Evolutionary conservation across 495 filamentous ascomycete genomes (phyloP).

Genomic region (Lichenothelia convexa): DNA sequence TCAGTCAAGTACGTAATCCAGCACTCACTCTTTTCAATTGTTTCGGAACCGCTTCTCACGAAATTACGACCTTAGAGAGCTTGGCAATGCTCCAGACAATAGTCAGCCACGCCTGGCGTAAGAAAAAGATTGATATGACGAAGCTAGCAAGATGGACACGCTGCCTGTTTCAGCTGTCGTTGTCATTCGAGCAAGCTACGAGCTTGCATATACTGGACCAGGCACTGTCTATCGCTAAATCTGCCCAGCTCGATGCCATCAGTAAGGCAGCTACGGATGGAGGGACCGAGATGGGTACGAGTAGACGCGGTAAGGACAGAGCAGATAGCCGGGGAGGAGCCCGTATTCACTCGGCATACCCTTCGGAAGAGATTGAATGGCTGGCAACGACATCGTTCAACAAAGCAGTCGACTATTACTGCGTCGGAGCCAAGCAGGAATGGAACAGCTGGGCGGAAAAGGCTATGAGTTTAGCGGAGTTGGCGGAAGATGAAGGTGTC

Average conservation of each 20-base stretch:
- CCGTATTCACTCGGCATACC: conserved; percentile 33
- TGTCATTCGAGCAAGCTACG: conserved; percentile 21
- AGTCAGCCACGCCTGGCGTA: conserved; percentile 40
- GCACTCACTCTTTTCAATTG: too few relatives aligned
- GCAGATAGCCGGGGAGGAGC: conserved; percentile 34
- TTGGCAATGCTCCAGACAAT: conserved; percentile 28
- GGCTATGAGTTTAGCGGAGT: conserved; percentile 43
- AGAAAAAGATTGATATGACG: conserved; percentile 29
- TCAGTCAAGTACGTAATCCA: too few relatives aligned
- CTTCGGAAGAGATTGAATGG: conserved; percentile 57
- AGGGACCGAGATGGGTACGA: conserved; percentile 1
- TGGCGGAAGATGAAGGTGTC: conserved; percentile 29
- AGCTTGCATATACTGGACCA: conserved; percentile 19
- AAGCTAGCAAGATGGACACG: conserved; percentile 54
- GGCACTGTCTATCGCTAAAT: conserved; percentile 13
- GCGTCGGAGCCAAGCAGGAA: conserved; percentile 31
- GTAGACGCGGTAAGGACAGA: too few relatives aligned
- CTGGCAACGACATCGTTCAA: conserved; percentile 61
- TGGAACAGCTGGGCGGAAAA: conserved; percentile 47
- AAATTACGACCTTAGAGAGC: too few relatives aligned
- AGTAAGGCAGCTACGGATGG: neutral
- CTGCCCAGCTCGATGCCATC: neutral
- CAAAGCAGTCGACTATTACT: conserved; percentile 53
- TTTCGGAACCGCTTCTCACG: too few relatives aligned
- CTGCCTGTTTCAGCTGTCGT: conserved; percentile 47